Evolutionary conservation across 192 early-diverging fungal species (phyloP).

Genomic region (Coemansia sp.): DNA sequence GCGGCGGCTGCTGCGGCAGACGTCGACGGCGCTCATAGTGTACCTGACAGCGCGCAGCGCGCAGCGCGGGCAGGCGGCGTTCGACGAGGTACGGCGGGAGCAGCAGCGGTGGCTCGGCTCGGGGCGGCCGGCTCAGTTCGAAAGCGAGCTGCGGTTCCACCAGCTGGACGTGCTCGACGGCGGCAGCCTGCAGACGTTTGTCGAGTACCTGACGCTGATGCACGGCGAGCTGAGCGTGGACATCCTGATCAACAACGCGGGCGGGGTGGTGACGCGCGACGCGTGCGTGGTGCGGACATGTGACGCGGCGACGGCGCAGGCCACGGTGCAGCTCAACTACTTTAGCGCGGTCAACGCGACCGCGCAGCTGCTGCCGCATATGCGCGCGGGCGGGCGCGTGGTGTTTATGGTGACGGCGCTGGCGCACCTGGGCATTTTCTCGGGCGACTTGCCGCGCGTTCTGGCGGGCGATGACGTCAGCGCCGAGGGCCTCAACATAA

Average conservation of each 20-base stretch:
- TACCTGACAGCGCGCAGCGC: constrained; percentile 45
- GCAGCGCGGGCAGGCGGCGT: constrained; percentile 35
- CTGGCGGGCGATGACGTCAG: constrained; percentile 35
- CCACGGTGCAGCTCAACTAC: constrained; percentile 39
- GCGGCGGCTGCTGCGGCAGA: constrained; percentile 31
- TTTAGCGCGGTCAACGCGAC: constrained; percentile 38
- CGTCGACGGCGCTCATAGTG: constrained; percentile 26
- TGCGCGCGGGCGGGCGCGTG: constrained; percentile 25
- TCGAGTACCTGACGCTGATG: constrained; percentile 39
- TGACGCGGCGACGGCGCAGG: constrained; percentile 24
- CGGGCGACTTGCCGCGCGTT: constrained; percentile 42
- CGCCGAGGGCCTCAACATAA: constrained; percentile 32
- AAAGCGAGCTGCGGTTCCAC: constrained; percentile 47
- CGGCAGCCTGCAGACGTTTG: constrained; percentile 24
- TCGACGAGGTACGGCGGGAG: constrained; percentile 40
- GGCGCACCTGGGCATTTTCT: constrained; percentile 49
- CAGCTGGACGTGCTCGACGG: constrained; percentile 39
- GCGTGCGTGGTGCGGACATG: constrained; percentile 19
- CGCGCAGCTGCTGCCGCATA: constrained; percentile 24
- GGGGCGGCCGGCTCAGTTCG: not conserved
- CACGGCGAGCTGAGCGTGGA: constrained; percentile 45
- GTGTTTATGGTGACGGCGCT: constrained; percentile 45
- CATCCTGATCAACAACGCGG: constrained; percentile 46
- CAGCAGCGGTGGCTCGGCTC: constrained; percentile 8
- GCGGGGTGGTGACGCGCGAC: constrained; percentile 21